A percentile compares a stretch with the other conserved stretches of the same genome.
Evolutionary conservation across 2,329 filamentous ascomycete species (phyloP).

Genomic region (Tolypocladium cylindrosporum): DNA sequence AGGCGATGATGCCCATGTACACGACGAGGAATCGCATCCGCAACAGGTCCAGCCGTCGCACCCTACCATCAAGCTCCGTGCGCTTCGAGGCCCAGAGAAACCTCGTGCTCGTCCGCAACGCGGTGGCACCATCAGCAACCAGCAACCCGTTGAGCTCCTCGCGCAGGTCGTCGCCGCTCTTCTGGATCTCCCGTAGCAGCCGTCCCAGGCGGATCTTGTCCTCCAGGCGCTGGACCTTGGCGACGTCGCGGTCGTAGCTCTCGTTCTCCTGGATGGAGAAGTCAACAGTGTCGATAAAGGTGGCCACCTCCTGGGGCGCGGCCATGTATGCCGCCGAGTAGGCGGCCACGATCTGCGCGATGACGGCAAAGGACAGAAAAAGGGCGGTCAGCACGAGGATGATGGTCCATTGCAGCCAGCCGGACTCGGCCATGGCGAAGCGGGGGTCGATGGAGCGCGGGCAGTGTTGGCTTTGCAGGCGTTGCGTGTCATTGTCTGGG

Average conservation of each 20-base stretch:
- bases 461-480: slow-evolving; percentile 3
- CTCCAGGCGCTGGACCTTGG: slow-evolving; percentile 46
- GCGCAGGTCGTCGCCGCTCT: slow-evolving; percentile 48
- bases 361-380: slow-evolving; percentile 43
- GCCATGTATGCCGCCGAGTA: slow-evolving; percentile 46
- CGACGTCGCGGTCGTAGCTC: slow-evolving; percentile 50
- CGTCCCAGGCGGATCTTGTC: slow-evolving; percentile 51
- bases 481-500: slow-evolving; percentile 3
- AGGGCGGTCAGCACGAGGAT: slow-evolving; percentile 49
- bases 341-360: slow-evolving; percentile 39
- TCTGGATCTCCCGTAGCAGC: slow-evolving; percentile 53
- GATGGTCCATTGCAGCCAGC: slow-evolving; percentile 45
- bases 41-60: slow-evolving; percentile 49
- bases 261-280: slow-evolving; percentile 55
- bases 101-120: slow-evolving; percentile 37
- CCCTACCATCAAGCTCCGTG: slow-evolving; percentile 42
- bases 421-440: slow-evolving; percentile 38
- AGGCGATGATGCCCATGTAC: slow-evolving; percentile 49
- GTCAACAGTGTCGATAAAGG: slow-evolving; percentile 50
- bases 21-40: slow-evolving; percentile 56
- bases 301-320: slow-evolving; percentile 47
- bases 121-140: slow-evolving; percentile 30
- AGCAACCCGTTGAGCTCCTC: slow-evolving; percentile 47
- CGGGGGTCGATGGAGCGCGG: slow-evolving; percentile 10
- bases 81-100: slow-evolving; percentile 49